Evolutionary conservation across 768 basidiomycete species (phyloP).

Genomic region (Tulasnella sp.): DNA sequence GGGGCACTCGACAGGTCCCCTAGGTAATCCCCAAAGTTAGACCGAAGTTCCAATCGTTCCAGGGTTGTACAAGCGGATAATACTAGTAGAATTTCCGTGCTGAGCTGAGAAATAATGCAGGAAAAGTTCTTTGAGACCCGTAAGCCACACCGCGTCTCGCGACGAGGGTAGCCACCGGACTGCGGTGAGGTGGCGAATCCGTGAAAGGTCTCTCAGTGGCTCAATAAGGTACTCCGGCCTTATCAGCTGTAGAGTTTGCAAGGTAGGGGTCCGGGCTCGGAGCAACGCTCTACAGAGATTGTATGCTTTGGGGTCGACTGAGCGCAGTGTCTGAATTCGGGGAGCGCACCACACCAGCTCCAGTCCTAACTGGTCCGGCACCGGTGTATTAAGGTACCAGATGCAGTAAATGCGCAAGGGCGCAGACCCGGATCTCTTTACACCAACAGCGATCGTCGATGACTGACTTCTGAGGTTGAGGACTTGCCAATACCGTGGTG

Average conservation of each 20-base stretch:
- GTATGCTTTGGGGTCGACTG: not conserved
- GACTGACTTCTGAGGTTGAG: not conserved
- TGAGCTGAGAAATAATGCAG: not conserved
- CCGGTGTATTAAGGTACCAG: not conserved
- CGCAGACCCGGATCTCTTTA: not conserved
- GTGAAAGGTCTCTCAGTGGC: not conserved
- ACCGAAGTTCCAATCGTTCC: not conserved
- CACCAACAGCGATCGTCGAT: not conserved
- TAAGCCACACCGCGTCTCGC: not conserved
- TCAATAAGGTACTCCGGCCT: not conserved
- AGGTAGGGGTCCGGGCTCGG: not conserved
- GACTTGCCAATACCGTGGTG: not conserved
- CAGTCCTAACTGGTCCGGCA: not conserved
- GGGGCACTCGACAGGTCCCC: not conserved
- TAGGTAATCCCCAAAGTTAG: fast-evolving
- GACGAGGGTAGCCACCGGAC: not conserved
- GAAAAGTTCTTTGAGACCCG: not conserved
- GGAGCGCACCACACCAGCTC: not conserved
- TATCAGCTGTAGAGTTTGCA: not conserved
- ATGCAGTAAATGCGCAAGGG: not conserved
- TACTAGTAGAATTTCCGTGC: not conserved
- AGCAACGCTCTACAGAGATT: not conserved
- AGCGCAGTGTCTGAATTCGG: not conserved
- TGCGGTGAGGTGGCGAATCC: not conserved
- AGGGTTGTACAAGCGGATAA: not conserved